A percentile compares a stretch with the other conserved stretches of the same genome.
phyloP scores from a whole-genome alignment of 106 monocot species.

The Dendrobium huoshanense region DNA sequence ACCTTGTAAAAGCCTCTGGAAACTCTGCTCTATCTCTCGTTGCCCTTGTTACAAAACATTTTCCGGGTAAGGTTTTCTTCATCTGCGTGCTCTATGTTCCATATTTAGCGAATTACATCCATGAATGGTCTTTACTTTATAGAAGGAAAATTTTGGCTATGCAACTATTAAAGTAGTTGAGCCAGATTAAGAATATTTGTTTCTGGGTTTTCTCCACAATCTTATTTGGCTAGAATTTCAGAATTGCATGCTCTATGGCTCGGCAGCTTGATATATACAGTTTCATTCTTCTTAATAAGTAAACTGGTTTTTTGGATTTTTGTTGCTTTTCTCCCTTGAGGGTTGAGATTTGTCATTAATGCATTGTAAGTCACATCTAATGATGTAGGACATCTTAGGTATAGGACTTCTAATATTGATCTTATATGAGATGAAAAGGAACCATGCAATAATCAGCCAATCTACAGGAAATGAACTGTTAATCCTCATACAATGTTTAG shows the following conservation, averaged over 20 bases:
- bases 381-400: too few relatives aligned
- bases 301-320: background rate
- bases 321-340: background rate
- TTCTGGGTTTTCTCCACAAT: background rate
- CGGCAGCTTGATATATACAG: background rate
- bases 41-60: conserved; percentile 63
- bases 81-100: background rate
- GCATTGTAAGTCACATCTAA: too few relatives aligned
- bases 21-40: conserved; percentile 84
- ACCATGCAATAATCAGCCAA: too few relatives aligned
- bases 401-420: too few relatives aligned
- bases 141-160: too few relatives aligned
- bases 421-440: too few relatives aligned
- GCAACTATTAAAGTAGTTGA: background rate
- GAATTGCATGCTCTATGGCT: background rate
- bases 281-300: background rate
- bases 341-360: too few relatives aligned
- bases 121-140: background rate
- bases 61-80: conserved; percentile 57
- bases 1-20: conserved; percentile 67
- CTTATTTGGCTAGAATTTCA: background rate
- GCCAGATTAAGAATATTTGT: background rate
- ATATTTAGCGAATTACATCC: background rate
- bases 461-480: too few relatives aligned
- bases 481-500: too few relatives aligned